Base-by-base conservation (phyloP, 441 rosid genomes). In the Kokia cookei region DNA sequence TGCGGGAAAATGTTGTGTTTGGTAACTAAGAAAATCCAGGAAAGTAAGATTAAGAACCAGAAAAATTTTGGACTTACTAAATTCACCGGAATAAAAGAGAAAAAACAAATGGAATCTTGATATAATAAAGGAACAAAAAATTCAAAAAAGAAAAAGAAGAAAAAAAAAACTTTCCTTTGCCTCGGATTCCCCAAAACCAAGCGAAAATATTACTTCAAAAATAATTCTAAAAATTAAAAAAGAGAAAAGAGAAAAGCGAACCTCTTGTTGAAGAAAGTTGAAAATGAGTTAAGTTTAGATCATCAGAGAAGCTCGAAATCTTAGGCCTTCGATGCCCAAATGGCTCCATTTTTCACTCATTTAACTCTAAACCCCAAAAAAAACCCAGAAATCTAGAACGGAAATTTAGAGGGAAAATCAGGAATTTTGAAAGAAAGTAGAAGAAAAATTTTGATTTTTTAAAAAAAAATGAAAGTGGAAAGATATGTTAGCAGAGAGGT, bases 271-370 rank as follows among this genome's bases (percentile, higher is more conserved):
- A 54, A 19, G 69, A 59, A 76, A 79, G 72, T 60, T 60, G 10
- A 51, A 71, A 73, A 77, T 72, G 78, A 32, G 74, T 50, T 73
- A 84, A 84, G 79, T 74, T 83, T 12, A 40, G 69, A 65, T 79
- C 75, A 60, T 17, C 19, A 32, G 65, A 60, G 19, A 27, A 60
- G 57, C 65, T 71, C 5, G 77, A 65, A 40, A 71, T 40, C 70
- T 69, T 75, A 59, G 84, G 65, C 77, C 81, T 82, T 76, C 74
- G 77, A 43, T 62, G 77, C 76, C 83, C 78, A 76, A 80, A 78
- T 32, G 63, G 70, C 79, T 88, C 89, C 97, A 90, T 90, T 76
- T 75, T 75, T 73, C 73, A 74, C 73, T 81, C 87, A 81, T 82
- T 67, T 12, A 40, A 48, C 48, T 59, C 37, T 32, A 32, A 32